Percentiles rank a stretch among this genome's conserved stretches.
These are phyloP conservation scores for Microcos paniculata DNA, from an alignment of 345 rosid genomes.

Conservation along the genomic window DNA sequence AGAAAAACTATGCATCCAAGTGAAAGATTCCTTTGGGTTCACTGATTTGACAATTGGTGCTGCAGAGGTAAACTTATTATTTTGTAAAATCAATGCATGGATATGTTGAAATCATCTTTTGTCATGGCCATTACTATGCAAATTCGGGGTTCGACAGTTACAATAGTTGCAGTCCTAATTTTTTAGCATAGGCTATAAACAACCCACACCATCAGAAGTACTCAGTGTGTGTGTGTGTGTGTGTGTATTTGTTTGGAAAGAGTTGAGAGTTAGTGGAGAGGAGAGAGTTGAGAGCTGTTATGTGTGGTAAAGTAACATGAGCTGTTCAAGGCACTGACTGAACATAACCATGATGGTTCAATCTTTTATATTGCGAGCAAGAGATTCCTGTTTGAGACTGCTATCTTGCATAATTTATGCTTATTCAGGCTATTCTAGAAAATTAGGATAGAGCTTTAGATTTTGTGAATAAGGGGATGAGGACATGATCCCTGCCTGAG, in stretches of 20 bases:
- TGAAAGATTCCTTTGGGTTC: conserved; percentile 88
- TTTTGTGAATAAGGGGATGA: neutral
- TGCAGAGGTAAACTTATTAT: conserved; percentile 64
- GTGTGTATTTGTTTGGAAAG: neutral
- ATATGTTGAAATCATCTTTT: neutral
- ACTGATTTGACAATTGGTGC: conserved; percentile 70
- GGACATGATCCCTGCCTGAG: neutral
- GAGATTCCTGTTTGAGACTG: neutral
- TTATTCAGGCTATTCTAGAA: neutral
- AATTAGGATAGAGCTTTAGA: neutral
- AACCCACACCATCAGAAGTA: no score
- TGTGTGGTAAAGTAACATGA: neutral
- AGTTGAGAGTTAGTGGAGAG: neutral
- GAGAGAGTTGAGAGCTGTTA: neutral
- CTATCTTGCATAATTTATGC: neutral
- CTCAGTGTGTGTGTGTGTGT: no score
- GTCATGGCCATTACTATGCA: neutral
- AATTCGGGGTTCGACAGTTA: neutral
- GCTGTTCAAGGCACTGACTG: neutral
- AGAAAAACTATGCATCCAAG: conserved; percentile 73
- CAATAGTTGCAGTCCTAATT: neutral
- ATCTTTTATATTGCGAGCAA: neutral
- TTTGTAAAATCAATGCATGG: neutral
- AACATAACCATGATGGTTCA: neutral
- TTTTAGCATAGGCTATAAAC: neutral